phyloP scores from a whole-genome alignment of 306 rosid species.

The Rosa rugosa region DNA sequence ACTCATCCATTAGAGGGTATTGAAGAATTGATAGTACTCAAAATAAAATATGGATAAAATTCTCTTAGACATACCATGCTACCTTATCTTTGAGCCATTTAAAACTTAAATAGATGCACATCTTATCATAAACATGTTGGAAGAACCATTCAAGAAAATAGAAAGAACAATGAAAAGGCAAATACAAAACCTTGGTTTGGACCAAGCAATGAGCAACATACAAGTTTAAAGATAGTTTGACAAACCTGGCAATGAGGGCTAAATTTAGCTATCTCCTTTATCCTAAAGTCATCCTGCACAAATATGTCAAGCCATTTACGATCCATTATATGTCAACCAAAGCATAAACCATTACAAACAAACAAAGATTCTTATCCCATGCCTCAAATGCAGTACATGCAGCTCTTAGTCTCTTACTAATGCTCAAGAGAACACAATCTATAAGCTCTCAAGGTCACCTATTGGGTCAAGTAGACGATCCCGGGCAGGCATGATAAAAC shows the following conservation, averaged over 20 bases:
- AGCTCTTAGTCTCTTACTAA: too few relatives aligned
- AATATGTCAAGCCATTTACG: neutral
- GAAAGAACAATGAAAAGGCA: neutral
- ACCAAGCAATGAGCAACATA: neutral
- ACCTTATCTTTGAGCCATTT: neutral
- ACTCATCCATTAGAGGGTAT: neutral
- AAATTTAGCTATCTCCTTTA: constrained; percentile 51
- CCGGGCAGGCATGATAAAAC: constrained; percentile 42
- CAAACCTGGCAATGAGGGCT: constrained; percentile 62
- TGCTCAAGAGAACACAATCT: too few relatives aligned
- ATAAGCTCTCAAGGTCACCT: constrained; percentile 50
- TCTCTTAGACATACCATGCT: neutral
- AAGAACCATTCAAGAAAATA: neutral
- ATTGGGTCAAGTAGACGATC: constrained; percentile 86
- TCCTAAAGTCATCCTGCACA: constrained; percentile 74
- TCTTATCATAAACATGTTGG: neutral
- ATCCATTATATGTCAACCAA: neutral
- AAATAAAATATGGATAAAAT: neutral
- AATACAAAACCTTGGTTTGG: neutral
- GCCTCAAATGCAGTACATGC: too few relatives aligned
- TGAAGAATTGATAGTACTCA: neutral
- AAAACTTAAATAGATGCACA: neutral
- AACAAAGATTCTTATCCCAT: neutral
- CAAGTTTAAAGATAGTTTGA: constrained; percentile 17
- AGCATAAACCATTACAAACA: neutral